phyloP scores from a whole-genome alignment of 371 early-diverging fungal species.

The Haplosporangium sp. region DNA sequence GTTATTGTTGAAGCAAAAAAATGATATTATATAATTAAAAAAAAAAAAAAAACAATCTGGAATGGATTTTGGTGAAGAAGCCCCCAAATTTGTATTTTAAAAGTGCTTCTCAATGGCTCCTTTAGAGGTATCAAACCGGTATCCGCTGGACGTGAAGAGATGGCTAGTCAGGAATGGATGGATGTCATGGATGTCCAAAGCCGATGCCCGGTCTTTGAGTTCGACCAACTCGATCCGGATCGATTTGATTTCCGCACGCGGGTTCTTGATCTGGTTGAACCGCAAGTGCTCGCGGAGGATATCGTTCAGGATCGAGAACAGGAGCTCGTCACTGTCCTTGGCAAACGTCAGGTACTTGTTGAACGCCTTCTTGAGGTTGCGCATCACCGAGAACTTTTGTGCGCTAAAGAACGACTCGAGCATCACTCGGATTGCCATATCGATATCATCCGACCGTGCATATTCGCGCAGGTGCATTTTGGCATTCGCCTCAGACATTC shows the following conservation, averaged over 20 bases:
- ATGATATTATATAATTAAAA: neutral
- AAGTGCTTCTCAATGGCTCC: slow-evolving; percentile 59
- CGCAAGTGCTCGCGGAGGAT: slow-evolving; percentile 82
- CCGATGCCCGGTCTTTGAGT: slow-evolving; percentile 68
- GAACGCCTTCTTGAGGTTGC: slow-evolving; percentile 81
- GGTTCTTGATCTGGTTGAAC: slow-evolving; percentile 72
- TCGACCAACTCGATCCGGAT: slow-evolving; percentile 72
- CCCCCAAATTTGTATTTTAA: neutral
- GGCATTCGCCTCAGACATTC: slow-evolving; percentile 98
- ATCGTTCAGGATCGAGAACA: slow-evolving; percentile 78
- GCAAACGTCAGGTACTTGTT: slow-evolving; percentile 84
- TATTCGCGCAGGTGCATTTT: slow-evolving; percentile 97
- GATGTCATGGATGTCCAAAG: slow-evolving; percentile 73
- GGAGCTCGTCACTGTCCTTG: slow-evolving; percentile 85
- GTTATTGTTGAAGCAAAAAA: neutral
- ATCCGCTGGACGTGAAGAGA: slow-evolving; percentile 58
- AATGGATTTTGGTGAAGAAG: too few relatives aligned
- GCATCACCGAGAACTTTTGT: slow-evolving; percentile 97
- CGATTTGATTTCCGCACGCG: slow-evolving; percentile 63
- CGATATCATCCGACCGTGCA: slow-evolving; percentile 95
- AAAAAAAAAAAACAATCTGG: neutral
- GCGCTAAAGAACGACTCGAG: slow-evolving; percentile 96
- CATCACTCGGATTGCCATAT: slow-evolving; percentile 95
- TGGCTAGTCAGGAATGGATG: slow-evolving; percentile 67
- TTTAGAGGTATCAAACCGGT: slow-evolving; percentile 52